These are phyloP conservation scores for Aspergillus biplanus DNA, from an alignment of 495 filamentous ascomycete genomes.

Conservation along the genomic window DNA sequence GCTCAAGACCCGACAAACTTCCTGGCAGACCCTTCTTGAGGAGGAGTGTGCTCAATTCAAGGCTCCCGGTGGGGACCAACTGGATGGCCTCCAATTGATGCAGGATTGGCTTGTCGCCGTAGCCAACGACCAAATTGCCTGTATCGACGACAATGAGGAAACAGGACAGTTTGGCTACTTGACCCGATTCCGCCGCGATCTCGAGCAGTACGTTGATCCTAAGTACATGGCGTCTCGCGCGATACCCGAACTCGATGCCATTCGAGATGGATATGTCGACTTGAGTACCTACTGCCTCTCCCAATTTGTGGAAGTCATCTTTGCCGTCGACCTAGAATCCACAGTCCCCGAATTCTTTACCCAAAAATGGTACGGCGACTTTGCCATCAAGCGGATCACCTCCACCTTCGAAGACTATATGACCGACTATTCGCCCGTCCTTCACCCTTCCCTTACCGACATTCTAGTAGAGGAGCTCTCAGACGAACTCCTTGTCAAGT, in stretches of 20 bases:
- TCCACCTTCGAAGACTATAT: constrained; percentile 95
- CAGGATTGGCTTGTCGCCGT: constrained; percentile 97
- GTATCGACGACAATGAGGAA: constrained; percentile 83
- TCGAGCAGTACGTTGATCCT: constrained; percentile 76
- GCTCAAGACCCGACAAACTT: constrained; percentile 75
- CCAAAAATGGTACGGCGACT: constrained; percentile 78
- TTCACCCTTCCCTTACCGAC: constrained; percentile 84
- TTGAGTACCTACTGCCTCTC: constrained; percentile 86
- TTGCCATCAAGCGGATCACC: constrained; percentile 83
- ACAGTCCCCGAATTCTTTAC: constrained; percentile 93
- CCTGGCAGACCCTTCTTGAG: constrained; percentile 85
- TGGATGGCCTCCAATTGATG: constrained; percentile 76
- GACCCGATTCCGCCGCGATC: constrained; percentile 76
- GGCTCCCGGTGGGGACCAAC: constrained; percentile 57
- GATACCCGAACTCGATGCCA: constrained; percentile 67
- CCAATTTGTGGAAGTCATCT: constrained; percentile 82
- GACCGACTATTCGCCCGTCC: constrained; percentile 74
- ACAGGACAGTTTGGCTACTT: constrained; percentile 75
- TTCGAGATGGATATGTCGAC: constrained; percentile 92
- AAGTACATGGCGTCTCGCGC: constrained; percentile 75
- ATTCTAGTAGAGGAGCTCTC: constrained; percentile 89
- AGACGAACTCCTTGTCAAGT: constrained; percentile 83
- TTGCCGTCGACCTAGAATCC: constrained; percentile 79
- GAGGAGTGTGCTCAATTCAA: constrained; percentile 80
- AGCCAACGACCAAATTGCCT: constrained; percentile 97